phyloP scores from a whole-genome alignment of 1,139 yeast genomes.

The Blastobotrys indianensis region DNA sequence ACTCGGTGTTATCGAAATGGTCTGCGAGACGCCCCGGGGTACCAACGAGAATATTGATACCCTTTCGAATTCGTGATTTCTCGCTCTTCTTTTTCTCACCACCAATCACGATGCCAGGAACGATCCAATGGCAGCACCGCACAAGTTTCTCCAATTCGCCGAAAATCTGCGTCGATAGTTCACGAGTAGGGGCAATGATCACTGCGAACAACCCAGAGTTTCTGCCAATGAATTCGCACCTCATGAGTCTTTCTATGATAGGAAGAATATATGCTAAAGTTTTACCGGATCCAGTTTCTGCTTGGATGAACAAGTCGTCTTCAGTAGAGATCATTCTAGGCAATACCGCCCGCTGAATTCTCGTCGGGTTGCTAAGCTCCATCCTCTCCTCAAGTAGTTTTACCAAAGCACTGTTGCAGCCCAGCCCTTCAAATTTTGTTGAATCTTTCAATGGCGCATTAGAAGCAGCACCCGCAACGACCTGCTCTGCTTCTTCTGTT shows the following conservation, averaged over 20 bases:
- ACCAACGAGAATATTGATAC: slow-evolving; percentile 81
- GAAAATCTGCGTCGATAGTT: slow-evolving; percentile 87
- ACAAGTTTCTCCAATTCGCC: slow-evolving; percentile 63
- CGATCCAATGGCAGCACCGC: slow-evolving; percentile 71
- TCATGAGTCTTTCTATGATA: slow-evolving; percentile 65
- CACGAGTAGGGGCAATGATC: slow-evolving; percentile 88
- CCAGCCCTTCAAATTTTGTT: slow-evolving; percentile 64
- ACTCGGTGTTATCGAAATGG: slow-evolving; percentile 82
- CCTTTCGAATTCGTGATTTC: slow-evolving; percentile 84
- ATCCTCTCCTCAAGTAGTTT: slow-evolving; percentile 54
- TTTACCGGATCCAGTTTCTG: slow-evolving; percentile 96
- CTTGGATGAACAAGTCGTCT: slow-evolving; percentile 75
- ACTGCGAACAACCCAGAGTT: slow-evolving; percentile 84
- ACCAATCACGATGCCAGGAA: slow-evolving; percentile 90
- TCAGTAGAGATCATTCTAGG: slow-evolving; percentile 53
- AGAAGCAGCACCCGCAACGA: slow-evolving; percentile 50
- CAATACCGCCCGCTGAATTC: slow-evolving; percentile 76
- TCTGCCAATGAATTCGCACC: slow-evolving; percentile 48
- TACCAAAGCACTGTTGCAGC: slow-evolving; percentile 51
- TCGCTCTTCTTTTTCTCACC: slow-evolving; percentile 93
- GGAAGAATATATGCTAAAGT: slow-evolving; percentile 84
- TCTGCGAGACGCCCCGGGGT: slow-evolving; percentile 92
- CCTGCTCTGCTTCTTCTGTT: slow-evolving; percentile 24
- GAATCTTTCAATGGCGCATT: slow-evolving; percentile 79
- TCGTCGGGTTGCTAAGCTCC: slow-evolving; percentile 68